A percentile compares a stretch with the other conserved stretches of the same genome.
phyloP scores from a whole-genome alignment of 495 filamentous ascomycete species.

The Aspergillus homomorphus region DNA sequence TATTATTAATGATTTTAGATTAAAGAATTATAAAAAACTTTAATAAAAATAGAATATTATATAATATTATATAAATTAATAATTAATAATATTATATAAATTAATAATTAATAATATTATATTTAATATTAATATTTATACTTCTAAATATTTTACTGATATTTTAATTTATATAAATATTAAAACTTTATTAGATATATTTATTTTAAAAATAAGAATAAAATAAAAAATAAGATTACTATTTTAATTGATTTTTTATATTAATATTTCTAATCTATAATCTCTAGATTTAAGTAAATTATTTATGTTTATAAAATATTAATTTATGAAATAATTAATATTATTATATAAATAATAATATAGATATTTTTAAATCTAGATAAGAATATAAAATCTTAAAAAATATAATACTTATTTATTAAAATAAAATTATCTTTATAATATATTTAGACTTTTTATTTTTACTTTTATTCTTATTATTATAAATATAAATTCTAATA shows the following conservation, averaged over 20 bases:
- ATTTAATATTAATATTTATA: background rate
- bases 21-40: background rate
- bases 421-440: background rate
- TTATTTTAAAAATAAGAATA: background rate
- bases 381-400: background rate
- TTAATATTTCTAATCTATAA: no score
- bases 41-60: conserved; percentile 1
- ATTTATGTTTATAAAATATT: background rate
- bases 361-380: background rate
- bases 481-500: background rate
- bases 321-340: background rate
- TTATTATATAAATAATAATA: conserved; percentile 1
- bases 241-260: background rate
- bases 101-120: background rate
- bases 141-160: background rate
- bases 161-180: background rate
- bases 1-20: background rate
- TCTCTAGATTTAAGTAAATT: background rate
- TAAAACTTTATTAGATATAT: no score
- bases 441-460: background rate
- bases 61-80: background rate
- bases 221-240: conserved; percentile 1
- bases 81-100: conserved; percentile 2
- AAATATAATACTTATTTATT: background rate
- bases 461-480: background rate